Percentiles rank a stretch among this genome's conserved stretches.
Conservation (phyloP, 1,284 basidiomycete genomes). For the Ustilago loliicola region DNA sequence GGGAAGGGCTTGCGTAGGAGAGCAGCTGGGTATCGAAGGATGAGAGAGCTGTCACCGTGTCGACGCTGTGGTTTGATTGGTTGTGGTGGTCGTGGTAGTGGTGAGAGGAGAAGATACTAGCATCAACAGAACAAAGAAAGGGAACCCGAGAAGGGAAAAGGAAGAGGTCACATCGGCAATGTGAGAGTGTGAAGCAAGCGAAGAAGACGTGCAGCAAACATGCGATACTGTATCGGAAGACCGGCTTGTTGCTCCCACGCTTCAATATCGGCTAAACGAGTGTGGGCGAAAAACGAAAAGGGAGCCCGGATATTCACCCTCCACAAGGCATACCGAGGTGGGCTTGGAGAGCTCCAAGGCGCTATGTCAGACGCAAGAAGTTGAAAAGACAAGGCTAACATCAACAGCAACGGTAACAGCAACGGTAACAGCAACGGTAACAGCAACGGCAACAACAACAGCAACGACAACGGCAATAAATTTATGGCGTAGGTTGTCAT, state of each 20-base stretch:
- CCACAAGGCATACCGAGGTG: neutral
- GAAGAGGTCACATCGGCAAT: neutral
- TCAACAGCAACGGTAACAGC: neutral
- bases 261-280: constrained; percentile 5
- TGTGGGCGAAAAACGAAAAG: neutral
- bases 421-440: neutral
- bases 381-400: neutral
- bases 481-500: constrained; percentile 4
- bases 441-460: neutral
- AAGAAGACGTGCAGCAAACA: neutral
- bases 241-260: constrained; percentile 6
- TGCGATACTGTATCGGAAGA: constrained; percentile 11
- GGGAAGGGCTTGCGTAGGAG: neutral
- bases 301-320: neutral
- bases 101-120: neutral
- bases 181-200: neutral
- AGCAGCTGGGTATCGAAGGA: neutral
- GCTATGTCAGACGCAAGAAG: neutral
- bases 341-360: neutral
- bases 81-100: neutral
- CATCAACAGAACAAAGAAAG: neutral
- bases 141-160: neutral
- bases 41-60: neutral
- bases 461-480: neutral
- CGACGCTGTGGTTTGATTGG: neutral